Evolutionary conservation across 2,329 filamentous ascomycete genomes (phyloP).

Genomic region (Bipolaris sorokiniana): DNA sequence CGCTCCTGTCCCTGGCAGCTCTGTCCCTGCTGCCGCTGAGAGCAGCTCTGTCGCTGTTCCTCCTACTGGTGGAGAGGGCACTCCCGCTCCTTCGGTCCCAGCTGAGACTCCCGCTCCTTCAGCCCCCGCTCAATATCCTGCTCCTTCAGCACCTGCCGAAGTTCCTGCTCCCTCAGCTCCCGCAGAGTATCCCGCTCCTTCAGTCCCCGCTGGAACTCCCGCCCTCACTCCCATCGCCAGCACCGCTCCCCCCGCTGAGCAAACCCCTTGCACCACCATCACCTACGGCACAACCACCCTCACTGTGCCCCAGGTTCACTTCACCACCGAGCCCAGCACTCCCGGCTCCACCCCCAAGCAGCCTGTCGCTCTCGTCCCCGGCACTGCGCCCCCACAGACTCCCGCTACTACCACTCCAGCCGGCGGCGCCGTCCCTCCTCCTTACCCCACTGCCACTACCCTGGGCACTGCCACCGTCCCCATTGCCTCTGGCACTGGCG

Average conservation of each 20-base stretch:
- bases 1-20: constrained; percentile 3
- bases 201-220: constrained; percentile 10
- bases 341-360: constrained; percentile 37
- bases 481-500: constrained; percentile 35
- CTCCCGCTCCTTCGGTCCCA: constrained; percentile 4
- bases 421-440: constrained; percentile 15
- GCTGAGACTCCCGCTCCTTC: constrained; percentile 11
- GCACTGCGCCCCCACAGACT: constrained; percentile 39
- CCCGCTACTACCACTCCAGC: constrained; percentile 31
- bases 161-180: background rate
- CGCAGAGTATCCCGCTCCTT: constrained; percentile 4
- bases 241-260: constrained; percentile 3
- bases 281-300: constrained; percentile 52
- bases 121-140: background rate
- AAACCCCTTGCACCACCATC: constrained; percentile 48
- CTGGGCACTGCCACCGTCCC: constrained; percentile 24
- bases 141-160: too few species aligned
- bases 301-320: constrained; percentile 55
- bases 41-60: constrained; percentile 18
- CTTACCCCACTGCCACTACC: constrained; percentile 35
- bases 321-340: constrained; percentile 48
- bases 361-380: constrained; percentile 46
- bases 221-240: too few species aligned
- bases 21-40: constrained; percentile 15
- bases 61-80: constrained; percentile 9